These are phyloP conservation scores for Gentiana dahurica DNA, from an alignment of 257 asterid genomes.

Conservation along the genomic window DNA sequence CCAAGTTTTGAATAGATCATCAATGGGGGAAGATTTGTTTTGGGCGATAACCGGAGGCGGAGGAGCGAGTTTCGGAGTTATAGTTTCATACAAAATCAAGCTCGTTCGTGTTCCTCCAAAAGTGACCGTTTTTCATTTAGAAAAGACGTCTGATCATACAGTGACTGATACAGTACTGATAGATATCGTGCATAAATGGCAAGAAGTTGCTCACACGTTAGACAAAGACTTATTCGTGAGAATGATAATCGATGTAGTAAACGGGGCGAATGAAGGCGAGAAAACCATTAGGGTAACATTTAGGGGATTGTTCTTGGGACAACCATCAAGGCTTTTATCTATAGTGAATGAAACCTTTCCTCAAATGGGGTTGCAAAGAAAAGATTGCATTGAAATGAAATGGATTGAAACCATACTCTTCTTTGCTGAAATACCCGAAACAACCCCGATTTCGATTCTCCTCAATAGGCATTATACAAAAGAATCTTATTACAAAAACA, in stretches of 20 bases:
- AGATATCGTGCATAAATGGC: not conserved
- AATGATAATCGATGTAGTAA: constrained; percentile 1
- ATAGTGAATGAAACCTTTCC: constrained; percentile 6
- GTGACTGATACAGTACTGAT: not conserved
- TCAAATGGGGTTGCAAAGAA: not conserved
- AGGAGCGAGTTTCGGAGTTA: constrained; percentile 9
- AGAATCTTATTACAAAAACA: not conserved
- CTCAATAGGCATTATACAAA: constrained; percentile 5
- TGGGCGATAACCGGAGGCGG: constrained; percentile 19
- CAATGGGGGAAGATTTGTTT: constrained; percentile 17
- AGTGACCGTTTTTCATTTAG: constrained; percentile 10
- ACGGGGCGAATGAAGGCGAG: not conserved
- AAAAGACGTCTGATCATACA: not conserved
- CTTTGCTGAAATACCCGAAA: not conserved
- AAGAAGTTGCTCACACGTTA: constrained; percentile 1
- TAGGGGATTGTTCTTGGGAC: constrained; percentile 8
- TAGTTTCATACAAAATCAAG: constrained; percentile 2
- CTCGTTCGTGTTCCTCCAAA: constrained; percentile 7
- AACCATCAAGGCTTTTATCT: not conserved
- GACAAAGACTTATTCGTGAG: constrained; percentile 7
- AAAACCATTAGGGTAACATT: constrained; percentile 6
- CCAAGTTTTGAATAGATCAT: constrained; percentile 2
- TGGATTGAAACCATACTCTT: constrained; percentile 11
- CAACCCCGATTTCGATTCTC: not conserved
- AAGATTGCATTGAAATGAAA: constrained; percentile 9